phyloP scores from a whole-genome alignment of 129 eudicot genomes.

The Solidago caesia region DNA sequence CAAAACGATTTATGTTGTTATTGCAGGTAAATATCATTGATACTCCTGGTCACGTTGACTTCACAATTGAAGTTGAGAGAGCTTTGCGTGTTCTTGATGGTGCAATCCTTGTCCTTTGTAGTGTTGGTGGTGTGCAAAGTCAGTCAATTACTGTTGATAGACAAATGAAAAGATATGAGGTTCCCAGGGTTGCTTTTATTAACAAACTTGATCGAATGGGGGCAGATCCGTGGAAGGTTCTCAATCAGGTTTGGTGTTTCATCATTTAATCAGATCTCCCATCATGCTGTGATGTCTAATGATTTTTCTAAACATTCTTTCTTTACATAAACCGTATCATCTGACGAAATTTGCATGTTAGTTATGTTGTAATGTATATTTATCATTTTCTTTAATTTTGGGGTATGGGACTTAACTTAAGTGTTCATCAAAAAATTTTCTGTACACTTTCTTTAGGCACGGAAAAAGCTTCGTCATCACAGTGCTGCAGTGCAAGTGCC shows the following conservation, averaged over 20 bases:
- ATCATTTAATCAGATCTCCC: slow-evolving; percentile 7
- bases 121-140: slow-evolving; percentile 99
- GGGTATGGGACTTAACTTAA: neutral
- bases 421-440: neutral
- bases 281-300: slow-evolving; percentile 13
- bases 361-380: neutral
- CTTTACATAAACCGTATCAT: slow-evolving; percentile 5
- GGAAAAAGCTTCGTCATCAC: slow-evolving; percentile 92
- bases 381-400: neutral
- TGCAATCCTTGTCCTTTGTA: slow-evolving; percentile 94
- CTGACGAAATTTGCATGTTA: slow-evolving; percentile 17
- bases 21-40: slow-evolving; percentile 90
- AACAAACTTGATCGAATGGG: slow-evolving; percentile 99
- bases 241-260: slow-evolving; percentile 63
- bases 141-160: slow-evolving; percentile 99
- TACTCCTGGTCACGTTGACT: slow-evolving; percentile 99
- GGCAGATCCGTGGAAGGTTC: slow-evolving; percentile 98
- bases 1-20: slow-evolving; percentile 17
- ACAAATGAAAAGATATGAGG: slow-evolving; percentile 97
- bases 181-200: slow-evolving; percentile 95
- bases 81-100: slow-evolving; percentile 99
- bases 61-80: slow-evolving; percentile 98
- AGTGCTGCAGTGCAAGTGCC: slow-evolving; percentile 99
- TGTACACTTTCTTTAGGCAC: slow-evolving; percentile 45
- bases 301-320: neutral